Percentiles rank a stretch among this genome's conserved stretches.
Evolutionary conservation across 83 land plant genomes (phyloP).

Genomic region (Picea mariana): DNA sequence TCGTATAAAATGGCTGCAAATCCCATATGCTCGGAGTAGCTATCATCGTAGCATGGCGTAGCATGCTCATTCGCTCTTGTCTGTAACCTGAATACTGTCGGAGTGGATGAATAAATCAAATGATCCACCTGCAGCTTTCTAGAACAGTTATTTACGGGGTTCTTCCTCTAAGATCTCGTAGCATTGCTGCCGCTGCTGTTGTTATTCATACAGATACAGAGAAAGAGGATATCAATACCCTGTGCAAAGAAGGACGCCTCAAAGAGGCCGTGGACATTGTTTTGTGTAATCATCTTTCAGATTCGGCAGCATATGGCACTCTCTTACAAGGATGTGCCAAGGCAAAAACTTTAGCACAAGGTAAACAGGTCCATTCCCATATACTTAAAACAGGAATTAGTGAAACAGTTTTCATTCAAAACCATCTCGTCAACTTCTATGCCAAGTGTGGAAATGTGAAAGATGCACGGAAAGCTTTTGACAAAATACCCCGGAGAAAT

Average conservation of each 20-base stretch:
- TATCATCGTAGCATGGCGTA: too few species aligned
- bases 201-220: too few species aligned
- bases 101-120: too few species aligned
- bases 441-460: slow-evolving; percentile 9
- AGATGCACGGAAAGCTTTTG: background rate
- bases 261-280: background rate
- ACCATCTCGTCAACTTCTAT: slow-evolving; percentile 10
- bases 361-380: slow-evolving; percentile 6
- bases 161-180: too few species aligned
- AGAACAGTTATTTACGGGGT: too few species aligned
- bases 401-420: background rate
- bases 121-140: too few species aligned
- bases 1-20: too few species aligned
- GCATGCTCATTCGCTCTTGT: too few species aligned
- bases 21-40: too few species aligned
- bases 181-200: too few species aligned
- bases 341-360: slow-evolving; percentile 1
- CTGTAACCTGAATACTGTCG: too few species aligned
- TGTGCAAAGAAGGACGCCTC: background rate
- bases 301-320: background rate
- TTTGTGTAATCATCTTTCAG: background rate
- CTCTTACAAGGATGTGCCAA: slow-evolving; percentile 2
- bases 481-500: background rate
- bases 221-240: too few species aligned
- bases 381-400: background rate